Base-by-base conservation (phyloP, 192 early-diverging fungal genomes). In the Rhizoclosmatium sp. region DNA sequence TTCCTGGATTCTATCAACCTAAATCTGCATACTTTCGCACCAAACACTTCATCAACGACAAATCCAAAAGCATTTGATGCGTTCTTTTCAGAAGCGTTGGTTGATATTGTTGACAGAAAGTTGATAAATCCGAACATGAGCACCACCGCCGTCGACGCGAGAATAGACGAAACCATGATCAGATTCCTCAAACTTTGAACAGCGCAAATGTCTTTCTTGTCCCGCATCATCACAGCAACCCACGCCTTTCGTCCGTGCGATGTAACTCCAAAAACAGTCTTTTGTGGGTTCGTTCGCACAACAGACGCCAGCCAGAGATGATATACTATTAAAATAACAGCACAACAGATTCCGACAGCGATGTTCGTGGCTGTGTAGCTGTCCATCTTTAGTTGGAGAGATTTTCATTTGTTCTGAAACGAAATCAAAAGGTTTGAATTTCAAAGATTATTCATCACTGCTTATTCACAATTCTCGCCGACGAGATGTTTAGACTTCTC, bases 201-300 rank as follows among this genome's bases (percentile, higher is more conserved):
- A 47, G 83, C 83, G 4, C 82, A 59, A 74, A 85, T 85, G 41
- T 76, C 75, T 59, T 85, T 82, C 44, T 83, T 81, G 48, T 77
- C 75, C 45, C 66, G 56, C 81, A 85, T 85, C 54, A 85, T 83
- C 31, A 80, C 69, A 21, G 80, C 76, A 31, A 83, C 82, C 84
- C 84, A 85, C 0, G 61, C 64, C 1, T 56, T 76, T 40, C 75
- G 65, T n/a, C 70, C 76, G 3, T 71, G 71, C 19, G 65, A 67
- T 5, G 76, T 77, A 23, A 85, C 61, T 40, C 84, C 84, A 56
- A 81, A 83, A 3, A 85, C 84, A n/a, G 84, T 85, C 41, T 72
- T 72, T 7, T 54, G 56, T 4, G 84, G 84, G 12, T 64, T 65
- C 7, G 9, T 41, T 31, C 46, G 5, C 4, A 85, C 79, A 40